phyloP scores from a whole-genome alignment of 108 stramenopile species.

The Mayamaea pseudoterrestris region DNA sequence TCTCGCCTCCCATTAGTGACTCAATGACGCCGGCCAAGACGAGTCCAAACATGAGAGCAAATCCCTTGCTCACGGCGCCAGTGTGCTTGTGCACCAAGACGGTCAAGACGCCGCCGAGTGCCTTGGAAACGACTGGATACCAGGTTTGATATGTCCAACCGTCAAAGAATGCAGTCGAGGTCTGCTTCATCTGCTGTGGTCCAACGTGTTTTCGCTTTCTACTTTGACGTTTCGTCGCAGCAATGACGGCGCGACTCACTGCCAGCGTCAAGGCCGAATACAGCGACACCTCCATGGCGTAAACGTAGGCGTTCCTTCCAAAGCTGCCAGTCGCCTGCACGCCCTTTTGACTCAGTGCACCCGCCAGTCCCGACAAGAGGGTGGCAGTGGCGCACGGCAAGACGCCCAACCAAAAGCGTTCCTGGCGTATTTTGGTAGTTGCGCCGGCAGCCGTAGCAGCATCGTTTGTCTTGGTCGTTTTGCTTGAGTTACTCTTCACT shows the following conservation, averaged over 20 bases:
- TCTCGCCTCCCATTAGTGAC: too few species aligned
- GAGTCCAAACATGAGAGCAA: conserved; percentile 44
- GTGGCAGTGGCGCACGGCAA: conserved; percentile 62
- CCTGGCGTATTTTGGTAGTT: conserved; percentile 17
- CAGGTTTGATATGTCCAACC: conserved; percentile 33
- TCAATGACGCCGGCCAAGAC: conserved; percentile 31
- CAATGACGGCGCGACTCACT: neutral
- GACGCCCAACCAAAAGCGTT: conserved; percentile 59
- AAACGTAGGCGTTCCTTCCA: conserved; percentile 47
- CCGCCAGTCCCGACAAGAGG: conserved; percentile 77
- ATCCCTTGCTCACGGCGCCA: conserved; percentile 51
- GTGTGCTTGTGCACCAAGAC: conserved; percentile 68
- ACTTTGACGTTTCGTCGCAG: neutral
- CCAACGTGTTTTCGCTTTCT: too few species aligned
- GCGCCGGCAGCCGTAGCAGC: too few species aligned
- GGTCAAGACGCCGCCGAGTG: conserved; percentile 62
- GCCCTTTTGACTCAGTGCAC: conserved; percentile 79
- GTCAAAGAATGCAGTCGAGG: conserved; percentile 16
- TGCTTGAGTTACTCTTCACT: neutral
- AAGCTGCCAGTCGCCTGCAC: conserved; percentile 36
- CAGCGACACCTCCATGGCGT: conserved; percentile 57
- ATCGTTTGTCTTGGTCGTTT: conserved; percentile 6
- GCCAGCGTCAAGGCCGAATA: conserved; percentile 15
- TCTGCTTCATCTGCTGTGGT: too few species aligned
- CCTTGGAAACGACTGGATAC: conserved; percentile 33